Percentiles rank a stretch among this genome's conserved stretches.
These are phyloP conservation scores for Pyrus communis DNA, from an alignment of 306 rosid genomes.

Conservation along the genomic window DNA sequence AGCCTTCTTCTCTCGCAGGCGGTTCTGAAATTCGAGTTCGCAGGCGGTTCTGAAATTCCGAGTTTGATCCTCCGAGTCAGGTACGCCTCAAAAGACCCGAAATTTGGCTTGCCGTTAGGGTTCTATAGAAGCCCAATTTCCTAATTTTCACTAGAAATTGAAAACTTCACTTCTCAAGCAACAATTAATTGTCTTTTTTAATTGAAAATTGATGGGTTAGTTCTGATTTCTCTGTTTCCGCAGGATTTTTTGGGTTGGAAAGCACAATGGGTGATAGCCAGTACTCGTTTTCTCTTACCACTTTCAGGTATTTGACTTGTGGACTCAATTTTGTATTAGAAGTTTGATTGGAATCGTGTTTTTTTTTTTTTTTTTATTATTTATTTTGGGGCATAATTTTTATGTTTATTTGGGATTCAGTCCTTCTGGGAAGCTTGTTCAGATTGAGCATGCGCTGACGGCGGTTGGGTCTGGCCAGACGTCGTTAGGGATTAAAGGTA, in stretches of 20 bases:
- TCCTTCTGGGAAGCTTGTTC: conserved; percentile 77
- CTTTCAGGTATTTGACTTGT: conserved; percentile 20
- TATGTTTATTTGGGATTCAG: conserved; percentile 20
- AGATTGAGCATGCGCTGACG: conserved; percentile 79
- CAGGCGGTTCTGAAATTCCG: background rate
- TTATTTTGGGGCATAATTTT: background rate
- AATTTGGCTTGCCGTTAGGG: background rate
- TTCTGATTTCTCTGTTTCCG: background rate
- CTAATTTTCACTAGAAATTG: background rate
- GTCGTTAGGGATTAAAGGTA: conserved; percentile 74
- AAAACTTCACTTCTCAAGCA: background rate
- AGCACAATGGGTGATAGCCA: conserved; percentile 30
- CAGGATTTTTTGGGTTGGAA: background rate
- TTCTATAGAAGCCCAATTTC: background rate
- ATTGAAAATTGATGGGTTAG: background rate
- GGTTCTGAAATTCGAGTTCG: background rate
- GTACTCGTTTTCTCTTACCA: conserved; percentile 34
- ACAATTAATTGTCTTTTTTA: background rate
- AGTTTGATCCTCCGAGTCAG: background rate
- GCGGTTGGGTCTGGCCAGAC: conserved; percentile 83
- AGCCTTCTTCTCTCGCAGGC: background rate
- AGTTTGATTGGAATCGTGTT: background rate
- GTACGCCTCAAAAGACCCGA: background rate
- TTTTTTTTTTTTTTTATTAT: background rate
- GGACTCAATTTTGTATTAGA: background rate